Evolutionary conservation across 805 yeast genomes (phyloP), one percentile per base, ranked within the genome.

Genomic region (Scheffersomyces spartinae): DNA sequence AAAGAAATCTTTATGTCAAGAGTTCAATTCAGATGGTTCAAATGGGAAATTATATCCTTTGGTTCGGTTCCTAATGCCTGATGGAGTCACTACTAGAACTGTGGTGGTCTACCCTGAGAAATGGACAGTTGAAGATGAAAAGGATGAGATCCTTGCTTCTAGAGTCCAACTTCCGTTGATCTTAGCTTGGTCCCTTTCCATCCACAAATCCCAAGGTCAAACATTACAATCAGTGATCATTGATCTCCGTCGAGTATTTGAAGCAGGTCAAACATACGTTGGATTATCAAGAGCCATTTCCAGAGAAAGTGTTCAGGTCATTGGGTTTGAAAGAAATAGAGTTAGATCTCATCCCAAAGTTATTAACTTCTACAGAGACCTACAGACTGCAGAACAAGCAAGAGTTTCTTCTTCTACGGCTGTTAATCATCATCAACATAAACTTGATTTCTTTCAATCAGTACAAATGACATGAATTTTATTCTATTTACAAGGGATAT

Each of bases 181-280:
- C 39, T 56, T 86, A n/a, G 94, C 98, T 0, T 91, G 97, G 96
- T 85, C 98, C 0, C 52, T 91, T 22, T 85, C 96, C 0, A 86
- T 91, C 23, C 98, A 91, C 47, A 88, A 91, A 53, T 75, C 96
- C 0, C 98, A 88, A 48, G 98, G 98, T 1, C 86, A 88, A 50
- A 81, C 97, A 0, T 50, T 85, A 22, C 74, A 77, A 4, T 63
- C 69, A 28, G 85, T 82, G 4, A 67, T 67, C 34, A 94, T 88
- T 5, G 94, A 91, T 46, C 61, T 88, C 33, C 60, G 65, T 18
- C 62, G 64, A 29, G 73, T 80, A 2, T 88, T 88, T 50, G 97
- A 86, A 44, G 74, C 71, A 27, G 98, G 98, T 0, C 98, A 91
- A 47, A 93, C 94, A 0, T 91, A 91, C 45, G 98, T 91, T 16